A percentile compares a stretch with the other conserved stretches of the same genome.
phyloP scores from a whole-genome alignment of 805 yeast species.

The Spathaspora girioi region DNA sequence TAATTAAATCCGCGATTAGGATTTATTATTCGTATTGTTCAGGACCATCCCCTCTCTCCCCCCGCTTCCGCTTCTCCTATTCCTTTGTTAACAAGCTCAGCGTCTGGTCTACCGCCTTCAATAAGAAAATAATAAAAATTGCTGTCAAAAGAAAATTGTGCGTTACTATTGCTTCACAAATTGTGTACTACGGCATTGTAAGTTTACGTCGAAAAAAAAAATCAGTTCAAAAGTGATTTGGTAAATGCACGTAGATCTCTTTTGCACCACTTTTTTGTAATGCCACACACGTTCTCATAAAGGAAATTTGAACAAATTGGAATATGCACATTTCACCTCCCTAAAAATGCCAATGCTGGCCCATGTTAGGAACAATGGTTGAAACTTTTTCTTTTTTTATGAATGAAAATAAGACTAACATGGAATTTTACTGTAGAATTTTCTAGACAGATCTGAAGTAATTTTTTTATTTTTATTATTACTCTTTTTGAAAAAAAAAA shows the following conservation, averaged over 20 bases:
- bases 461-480: neutral
- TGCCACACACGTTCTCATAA: neutral
- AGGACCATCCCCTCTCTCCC: neutral
- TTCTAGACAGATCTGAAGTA: neutral
- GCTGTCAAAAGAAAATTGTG: neutral
- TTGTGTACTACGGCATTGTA: neutral
- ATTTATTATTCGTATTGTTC: neutral
- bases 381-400: neutral
- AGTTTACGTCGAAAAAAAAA: neutral
- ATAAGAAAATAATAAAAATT: neutral
- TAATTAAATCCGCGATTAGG: neutral
- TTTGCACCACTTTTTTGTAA: neutral
- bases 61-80: neutral
- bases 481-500: neutral
- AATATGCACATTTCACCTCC: neutral
- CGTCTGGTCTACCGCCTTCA: neutral
- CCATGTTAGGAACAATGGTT: no score
- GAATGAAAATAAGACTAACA: neutral
- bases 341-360: neutral
- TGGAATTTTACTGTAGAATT: neutral
- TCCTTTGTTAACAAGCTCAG: neutral
- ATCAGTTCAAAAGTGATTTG: neutral
- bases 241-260: neutral
- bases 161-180: neutral
- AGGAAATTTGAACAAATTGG: neutral